These are phyloP conservation scores for Ogataea allantospora DNA, from an alignment of 805 yeast genomes.

Conservation along the genomic window DNA sequence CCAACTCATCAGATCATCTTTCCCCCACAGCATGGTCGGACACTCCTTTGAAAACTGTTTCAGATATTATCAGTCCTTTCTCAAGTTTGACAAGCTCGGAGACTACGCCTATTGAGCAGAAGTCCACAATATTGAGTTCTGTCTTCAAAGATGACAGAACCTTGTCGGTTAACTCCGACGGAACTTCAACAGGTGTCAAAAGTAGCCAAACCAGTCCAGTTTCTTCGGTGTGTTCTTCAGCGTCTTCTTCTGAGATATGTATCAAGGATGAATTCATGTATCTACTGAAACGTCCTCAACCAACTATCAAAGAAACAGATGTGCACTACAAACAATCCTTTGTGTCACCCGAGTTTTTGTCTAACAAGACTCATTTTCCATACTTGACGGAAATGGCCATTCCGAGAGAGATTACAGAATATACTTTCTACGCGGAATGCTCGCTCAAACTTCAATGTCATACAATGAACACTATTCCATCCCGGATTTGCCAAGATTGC, in stretches of 20 bases:
- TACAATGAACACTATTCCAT: slow-evolving; percentile 20
- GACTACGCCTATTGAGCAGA: not conserved
- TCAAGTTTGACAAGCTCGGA: not conserved
- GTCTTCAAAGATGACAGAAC: not conserved
- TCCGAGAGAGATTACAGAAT: slow-evolving; percentile 17
- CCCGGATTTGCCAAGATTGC: slow-evolving; percentile 18
- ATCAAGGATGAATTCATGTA: slow-evolving; percentile 1
- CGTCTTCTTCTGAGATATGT: slow-evolving; percentile 4
- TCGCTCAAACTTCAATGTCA: slow-evolving; percentile 17
- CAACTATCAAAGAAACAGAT: not conserved
- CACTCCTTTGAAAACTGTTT: not conserved
- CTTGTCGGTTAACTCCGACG: slow-evolving; percentile 3
- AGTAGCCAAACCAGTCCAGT: slow-evolving; percentile 8
- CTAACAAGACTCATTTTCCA: slow-evolving; percentile 21
- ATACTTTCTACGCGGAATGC: slow-evolving; percentile 20
- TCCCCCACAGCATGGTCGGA: not conserved
- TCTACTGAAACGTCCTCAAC: not conserved
- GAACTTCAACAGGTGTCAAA: slow-evolving; percentile 3
- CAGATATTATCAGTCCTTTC: not conserved
- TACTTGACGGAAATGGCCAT: slow-evolving; percentile 9
- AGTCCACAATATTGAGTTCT: not conserved
- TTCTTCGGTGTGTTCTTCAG: slow-evolving; percentile 11
- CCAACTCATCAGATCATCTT: no score
- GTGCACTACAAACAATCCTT: slow-evolving; percentile 1
- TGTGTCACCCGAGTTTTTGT: slow-evolving; percentile 18